Evolutionary conservation across 257 asterid species (phyloP), one percentile per base, ranked within the genome.

Genomic region (Coffea canephora): DNA sequence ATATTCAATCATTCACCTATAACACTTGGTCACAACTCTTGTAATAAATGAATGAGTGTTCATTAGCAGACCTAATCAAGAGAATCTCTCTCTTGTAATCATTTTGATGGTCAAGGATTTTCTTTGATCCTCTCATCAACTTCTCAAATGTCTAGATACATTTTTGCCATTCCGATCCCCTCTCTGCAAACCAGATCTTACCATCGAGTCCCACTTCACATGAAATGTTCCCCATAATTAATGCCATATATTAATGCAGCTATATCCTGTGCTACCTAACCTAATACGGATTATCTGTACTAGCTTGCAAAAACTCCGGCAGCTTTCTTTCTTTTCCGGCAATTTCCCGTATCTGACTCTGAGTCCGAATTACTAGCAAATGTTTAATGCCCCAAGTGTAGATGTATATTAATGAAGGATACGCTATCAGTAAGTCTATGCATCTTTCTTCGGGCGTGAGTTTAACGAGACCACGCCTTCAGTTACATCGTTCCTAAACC

Each of bases 181-280:
- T 9, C 54, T 49, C 54, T 9, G 1, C 54, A 13, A 49, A 49
- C 54, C 14, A 8, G 54, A 49, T 49, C 54, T 39, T 67, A 67
- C 71, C 15, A 21, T 67, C 23, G 16, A 67, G 46, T 34, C 46
- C 71, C 71, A 67, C 71, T 67, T 66, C 48, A 67, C 71, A 67
- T 67, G 71, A 14, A 67, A 14, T 65, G 70, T 65, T 27, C 13
- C 13, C 70, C 70, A 25, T 31, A 65, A 9, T 9, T 7, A 13
- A 27, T 27, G 39, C 11, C 68, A 65, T 65, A 27, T 27, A 9
- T 9, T 7, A 13, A 31, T 31, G 34, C 34, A 31, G 34, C 34
- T 13, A 65, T 31, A 65, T 31, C 69, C 27, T 25, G 11, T 64
- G 39, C 39, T 64, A 64, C 36, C 39, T 25, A n/a, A 64, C 36